Base-by-base conservation (phyloP, 2,329 filamentous ascomycete genomes). In the Exophiala dermatitidis region DNA sequence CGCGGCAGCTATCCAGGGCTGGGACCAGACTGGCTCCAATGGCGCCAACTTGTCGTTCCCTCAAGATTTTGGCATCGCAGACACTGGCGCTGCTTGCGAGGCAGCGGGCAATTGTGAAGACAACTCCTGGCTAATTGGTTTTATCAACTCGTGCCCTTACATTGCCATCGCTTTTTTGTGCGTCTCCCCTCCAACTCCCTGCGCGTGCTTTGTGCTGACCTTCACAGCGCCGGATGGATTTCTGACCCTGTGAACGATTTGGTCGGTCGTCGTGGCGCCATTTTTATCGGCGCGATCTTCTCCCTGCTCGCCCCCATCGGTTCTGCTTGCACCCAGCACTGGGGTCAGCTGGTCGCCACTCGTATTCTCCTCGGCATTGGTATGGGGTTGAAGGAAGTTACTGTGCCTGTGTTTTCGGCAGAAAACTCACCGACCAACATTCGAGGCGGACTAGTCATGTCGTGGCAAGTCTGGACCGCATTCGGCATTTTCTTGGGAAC, bases 271-370 rank as follows among this genome's bases (percentile, higher is more conserved):
- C 78, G 82, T 48, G 80, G 82, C 7, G 78, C 80, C 43, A 86
- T 86, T 56, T 85, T 85, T 64, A 65, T 83, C 43, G 76, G 77
- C 4, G 80, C 78, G 8, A 69, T 83, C 60, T 83, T 86, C 65
- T 84, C 79, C 64, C 71, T 88, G 31, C 76, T 85, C 65, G 76
- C 85, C 1, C 81, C 85, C 1, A 80, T 90, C 57, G 85, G 83
- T n/a, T 82, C 79, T 49, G 85, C 76, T 0, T 62, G 80, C 10
- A 74, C 75, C 5, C 80, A 83, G 58, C 79, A 68, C 34, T 86
- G 82, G 80, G 68, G 66, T 5, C 73, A 84, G 61, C 70, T 84
- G 2, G 73, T 81, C 38, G 69, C 75, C n/a, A 75, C 71, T 50
- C 77, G 80, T 69, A 69, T 79, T 10, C 72, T 84, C 0, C 62